A percentile compares a stretch with the other conserved stretches of the same genome.
Evolutionary conservation across 352 stramenopile genomes (phyloP).

Genomic region (Phytophthora brassicae): DNA sequence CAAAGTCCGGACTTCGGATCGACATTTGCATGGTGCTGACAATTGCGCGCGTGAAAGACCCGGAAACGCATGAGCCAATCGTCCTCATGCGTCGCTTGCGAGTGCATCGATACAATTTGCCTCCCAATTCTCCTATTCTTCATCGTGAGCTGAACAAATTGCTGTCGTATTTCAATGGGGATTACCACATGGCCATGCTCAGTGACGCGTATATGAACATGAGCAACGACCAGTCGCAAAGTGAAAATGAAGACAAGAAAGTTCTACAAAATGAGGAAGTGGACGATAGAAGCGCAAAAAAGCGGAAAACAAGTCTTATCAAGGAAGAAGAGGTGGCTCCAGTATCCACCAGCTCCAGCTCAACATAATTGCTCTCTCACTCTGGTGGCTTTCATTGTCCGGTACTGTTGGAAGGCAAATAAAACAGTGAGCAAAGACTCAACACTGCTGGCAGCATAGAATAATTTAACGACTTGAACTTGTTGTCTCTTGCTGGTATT

Average conservation of each 20-base stretch:
- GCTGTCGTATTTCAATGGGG: constrained; percentile 48
- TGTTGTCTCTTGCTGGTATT: constrained; percentile 7
- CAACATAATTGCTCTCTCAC: constrained; percentile 7
- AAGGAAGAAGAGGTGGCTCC: constrained; percentile 10
- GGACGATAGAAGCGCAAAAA: constrained; percentile 23
- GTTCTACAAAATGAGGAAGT: background rate
- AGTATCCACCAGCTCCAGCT: constrained; percentile 9
- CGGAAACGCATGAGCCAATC: constrained; percentile 19
- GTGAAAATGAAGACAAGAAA: constrained; percentile 16
- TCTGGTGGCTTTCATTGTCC: no score
- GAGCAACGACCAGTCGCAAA: constrained; percentile 17
- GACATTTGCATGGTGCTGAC: constrained; percentile 36
- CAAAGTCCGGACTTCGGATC: constrained; percentile 26
- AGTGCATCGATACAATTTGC: constrained; percentile 52
- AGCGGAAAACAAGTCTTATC: constrained; percentile 16
- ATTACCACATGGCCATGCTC: constrained; percentile 51
- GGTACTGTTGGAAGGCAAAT: constrained; percentile 14
- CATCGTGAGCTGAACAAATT: constrained; percentile 39
- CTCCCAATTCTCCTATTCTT: constrained; percentile 40
- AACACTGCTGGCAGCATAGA: no score
- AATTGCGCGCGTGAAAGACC: constrained; percentile 29
- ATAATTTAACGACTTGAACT: constrained; percentile 29
- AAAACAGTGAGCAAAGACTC: constrained; percentile 9
- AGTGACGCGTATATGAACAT: constrained; percentile 37
- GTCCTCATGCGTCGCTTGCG: constrained; percentile 44